Evolutionary conservation across 2,329 filamentous ascomycete species (phyloP).

Genomic region (Colletotrichum zoysiae): DNA sequence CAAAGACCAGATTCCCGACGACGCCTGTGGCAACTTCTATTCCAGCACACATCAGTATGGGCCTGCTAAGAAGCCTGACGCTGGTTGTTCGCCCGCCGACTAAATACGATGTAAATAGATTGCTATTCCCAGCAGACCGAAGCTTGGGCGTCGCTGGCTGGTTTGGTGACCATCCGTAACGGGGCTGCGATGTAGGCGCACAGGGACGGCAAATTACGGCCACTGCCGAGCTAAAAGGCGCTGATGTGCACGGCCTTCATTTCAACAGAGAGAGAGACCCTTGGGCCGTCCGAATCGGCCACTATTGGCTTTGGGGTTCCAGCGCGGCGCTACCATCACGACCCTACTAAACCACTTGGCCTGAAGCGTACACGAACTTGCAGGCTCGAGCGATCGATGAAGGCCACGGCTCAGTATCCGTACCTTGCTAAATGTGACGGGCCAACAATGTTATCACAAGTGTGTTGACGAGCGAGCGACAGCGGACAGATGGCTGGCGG

Average conservation of each 20-base stretch:
- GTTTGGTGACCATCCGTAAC: slow-evolving; percentile 18
- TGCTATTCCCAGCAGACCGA: not conserved
- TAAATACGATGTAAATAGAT: not conserved
- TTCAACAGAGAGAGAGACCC: slow-evolving; percentile 41
- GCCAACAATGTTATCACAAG: not conserved
- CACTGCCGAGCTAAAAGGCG: slow-evolving; percentile 39
- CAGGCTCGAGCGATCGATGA: slow-evolving; percentile 13
- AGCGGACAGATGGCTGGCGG: slow-evolving; percentile 6
- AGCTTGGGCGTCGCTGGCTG: slow-evolving; percentile 22
- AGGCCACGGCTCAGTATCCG: slow-evolving; percentile 15
- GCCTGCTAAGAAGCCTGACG: slow-evolving; percentile 35
- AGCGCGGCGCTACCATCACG: slow-evolving; percentile 38
- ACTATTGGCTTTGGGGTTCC: slow-evolving; percentile 38
- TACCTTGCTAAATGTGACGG: slow-evolving; percentile 17
- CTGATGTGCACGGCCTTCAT: slow-evolving; percentile 34
- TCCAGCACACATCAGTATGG: slow-evolving; percentile 21
- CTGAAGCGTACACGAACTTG: slow-evolving; percentile 27
- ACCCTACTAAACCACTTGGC: slow-evolving; percentile 27
- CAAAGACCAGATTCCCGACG: slow-evolving; percentile 1
- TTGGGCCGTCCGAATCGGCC: slow-evolving; percentile 33
- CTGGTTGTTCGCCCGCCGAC: slow-evolving; percentile 27
- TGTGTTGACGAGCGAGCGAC: slow-evolving; percentile 13
- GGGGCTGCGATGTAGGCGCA: slow-evolving; percentile 30
- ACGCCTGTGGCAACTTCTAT: slow-evolving; percentile 7
- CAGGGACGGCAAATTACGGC: slow-evolving; percentile 39